Base-by-base conservation (phyloP, 805 yeast species). In the Candida nitratophila region DNA sequence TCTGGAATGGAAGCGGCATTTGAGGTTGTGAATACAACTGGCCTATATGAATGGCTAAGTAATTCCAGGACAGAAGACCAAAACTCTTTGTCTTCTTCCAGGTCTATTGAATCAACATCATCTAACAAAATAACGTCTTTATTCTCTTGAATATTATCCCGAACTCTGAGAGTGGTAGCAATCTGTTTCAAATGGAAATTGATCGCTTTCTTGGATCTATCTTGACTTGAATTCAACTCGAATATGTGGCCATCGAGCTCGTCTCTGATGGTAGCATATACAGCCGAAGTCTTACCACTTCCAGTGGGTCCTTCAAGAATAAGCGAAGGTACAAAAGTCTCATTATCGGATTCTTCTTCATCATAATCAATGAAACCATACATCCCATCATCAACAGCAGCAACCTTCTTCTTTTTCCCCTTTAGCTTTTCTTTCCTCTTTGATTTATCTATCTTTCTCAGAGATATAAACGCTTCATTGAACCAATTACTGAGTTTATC, bases 81-180 rank as follows among this genome's bases (percentile, higher is more conserved):
- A 56, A 91, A 90, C 2, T 79, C 79, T 45, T 75, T 77, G 54
- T 93, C 98, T 29, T 76, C 79, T 35, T 74, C 78, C 43, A 79
- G 87, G 54, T 83, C 87, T 17, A 90, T 59, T 11, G 86, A 68
- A 57, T 91, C 96, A 35, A 86, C 90, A 54, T 91, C 96, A 52
- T 90, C 96, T 45, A 91, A 70, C 30, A 93, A 61, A 4, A 93
- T 81, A 6, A 88, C 66, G 8, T 91, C 89, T 46, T 77, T 72
- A n/a, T 34, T 34, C 10, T 19, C 37, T 3, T 19, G 26, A 19
- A 9, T 33, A 16, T 9, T n/a, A 9, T 39, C 38, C 5, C 24
- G 12, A 14, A 46, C 52, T 31, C 61, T 61, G 47, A 87, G 88
- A 0, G 95, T 84, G 4, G 96, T 90, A 44, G 91, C 80, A 43